Evolutionary conservation across 176 grass and related monocot species (phyloP), one percentile per base, ranked within the genome.

Genomic region (Thalia dealbata): DNA sequence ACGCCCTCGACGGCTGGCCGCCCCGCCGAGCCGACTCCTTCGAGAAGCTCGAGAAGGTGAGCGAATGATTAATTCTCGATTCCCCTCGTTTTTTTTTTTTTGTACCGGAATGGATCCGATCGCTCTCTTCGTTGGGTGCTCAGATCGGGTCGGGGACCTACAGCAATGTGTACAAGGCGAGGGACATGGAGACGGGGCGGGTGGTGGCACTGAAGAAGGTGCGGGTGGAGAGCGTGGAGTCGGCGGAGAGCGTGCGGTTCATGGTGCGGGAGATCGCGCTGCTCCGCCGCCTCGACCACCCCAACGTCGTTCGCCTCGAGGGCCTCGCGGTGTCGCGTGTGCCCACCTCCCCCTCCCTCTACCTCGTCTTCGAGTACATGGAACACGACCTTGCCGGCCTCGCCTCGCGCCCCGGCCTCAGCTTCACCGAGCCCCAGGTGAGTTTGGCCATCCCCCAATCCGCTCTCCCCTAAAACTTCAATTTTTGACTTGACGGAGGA

Each of bases 101-200:
- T 58, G 82, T 72, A 72, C 14, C 11, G 2, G 21, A 80, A 8
- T 21, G 73, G 8, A 69, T 60, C 69, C 64, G 10, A 50, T 59
- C 41, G 48, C n/a, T n/a, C 77, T 27, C 8, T 75, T 84, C 62
- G 56, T 35, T 60, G 38, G 79, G 61, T 61, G 64, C 73, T 48
- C 72, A 97, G 95, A 93, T 99, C 73, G 95, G 95, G 55, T 99
- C 95, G 41, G 95, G 95, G 26, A 99, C 95, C 10, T 99, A 99
- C 80, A 95, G 90, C 66, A 99, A 99, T 61, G 95, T 99, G 78
- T 99, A 99, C 88, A 99, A 95, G 84, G 95, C 95, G 72, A 86
- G 80, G 1, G 95, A 99, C 32, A 46, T 83, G 80, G 85, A 77
- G 78, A 91, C 64, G 56, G 78, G 83, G 71, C 28, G 56, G 18